Base-by-base conservation (phyloP, 176 grass and related monocot species). In the Carex kokanica region DNA sequence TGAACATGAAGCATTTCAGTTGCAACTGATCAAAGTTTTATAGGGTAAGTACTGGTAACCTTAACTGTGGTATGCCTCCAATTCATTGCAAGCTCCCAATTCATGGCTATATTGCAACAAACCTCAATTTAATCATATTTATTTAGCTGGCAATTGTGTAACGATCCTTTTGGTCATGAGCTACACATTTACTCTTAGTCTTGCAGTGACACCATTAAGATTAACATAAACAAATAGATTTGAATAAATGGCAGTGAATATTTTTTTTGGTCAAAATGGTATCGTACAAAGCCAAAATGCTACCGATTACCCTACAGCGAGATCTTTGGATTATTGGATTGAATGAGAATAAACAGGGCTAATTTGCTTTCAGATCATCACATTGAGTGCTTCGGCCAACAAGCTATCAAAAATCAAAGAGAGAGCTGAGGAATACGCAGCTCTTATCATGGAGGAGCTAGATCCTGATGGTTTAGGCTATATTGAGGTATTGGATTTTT, bases 361-460 rank as follows among this genome's bases (percentile, higher is more conserved):
- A 43, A 40, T 81, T 72, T 10, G 40, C 81, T 87, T 77, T 73
- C 88, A 97, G 94, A 94, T 97, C 72, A 97, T 97, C 41, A 53
- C 89, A 62, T 90, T 97, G 54, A 97, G 94, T 83, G 94, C 94
- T 31, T 97, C 94, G 60, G 94, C 94, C 81, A 97, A 97, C 82
- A 97, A 97, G 65, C 94, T 97, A 74, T 91, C 86, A 62, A 97
- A 97, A 81, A 88, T 97, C 14, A 90, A 93, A 86, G 94, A 94
- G 17, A 86, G 82, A 53, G 94, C 89, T 34, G 94, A 97, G 66
- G 94, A 97, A 85, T 97, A 97, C 82, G 84, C 91, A 6, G 80
- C 89, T 36, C 91, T 97, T 32, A 97, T 97, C 27, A 97, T 97
- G 94, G 94, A 97, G 90, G 94, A 97, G 81, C 86, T 97, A 85